These are phyloP conservation scores for Diatrype stigma DNA, from an alignment of 2,329 filamentous ascomycete genomes.

Conservation along the genomic window DNA sequence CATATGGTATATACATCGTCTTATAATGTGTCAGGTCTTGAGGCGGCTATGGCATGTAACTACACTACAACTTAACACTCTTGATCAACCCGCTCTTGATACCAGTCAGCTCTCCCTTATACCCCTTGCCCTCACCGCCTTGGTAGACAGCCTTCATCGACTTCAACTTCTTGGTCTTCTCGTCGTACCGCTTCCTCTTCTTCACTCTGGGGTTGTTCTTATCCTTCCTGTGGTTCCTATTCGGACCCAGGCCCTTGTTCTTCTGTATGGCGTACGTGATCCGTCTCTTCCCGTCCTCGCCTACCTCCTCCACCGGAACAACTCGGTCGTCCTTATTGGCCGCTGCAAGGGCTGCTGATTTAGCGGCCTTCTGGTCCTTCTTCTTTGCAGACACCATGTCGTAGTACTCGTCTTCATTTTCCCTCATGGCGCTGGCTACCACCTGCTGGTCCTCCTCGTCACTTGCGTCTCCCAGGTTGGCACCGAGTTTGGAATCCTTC, in stretches of 20 bases:
- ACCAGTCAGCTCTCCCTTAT: constrained; percentile 88
- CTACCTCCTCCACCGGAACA: constrained; percentile 64
- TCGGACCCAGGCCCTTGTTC: constrained; percentile 91
- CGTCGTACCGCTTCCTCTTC: constrained; percentile 94
- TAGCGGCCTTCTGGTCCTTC: constrained; percentile 65
- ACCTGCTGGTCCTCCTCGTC: constrained; percentile 61
- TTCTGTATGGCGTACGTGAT: constrained; percentile 94
- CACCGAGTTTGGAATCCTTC: constrained; percentile 57
- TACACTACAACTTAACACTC: constrained; percentile 75
- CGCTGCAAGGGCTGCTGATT: constrained; percentile 50
- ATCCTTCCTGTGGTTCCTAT: constrained; percentile 74
- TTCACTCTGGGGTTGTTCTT: constrained; percentile 93
- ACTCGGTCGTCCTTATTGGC: constrained; percentile 62
- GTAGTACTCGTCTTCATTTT: constrained; percentile 73
- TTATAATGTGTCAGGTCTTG: no score
- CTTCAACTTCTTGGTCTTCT: constrained; percentile 94
- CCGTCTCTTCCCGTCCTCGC: constrained; percentile 81
- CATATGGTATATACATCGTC: no score
- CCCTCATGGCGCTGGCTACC: constrained; percentile 46
- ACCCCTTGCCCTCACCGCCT: constrained; percentile 80
- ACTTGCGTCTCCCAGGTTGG: constrained; percentile 63
- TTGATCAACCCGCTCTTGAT: constrained; percentile 92
- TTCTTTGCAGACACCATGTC: constrained; percentile 79
- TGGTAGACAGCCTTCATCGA: constrained; percentile 84
- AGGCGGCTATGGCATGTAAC: neutral